Evolutionary conservation across 129 eudicot species (phyloP), one percentile per base, ranked within the genome.

Genomic region (Centrapalus pauciflorus): DNA sequence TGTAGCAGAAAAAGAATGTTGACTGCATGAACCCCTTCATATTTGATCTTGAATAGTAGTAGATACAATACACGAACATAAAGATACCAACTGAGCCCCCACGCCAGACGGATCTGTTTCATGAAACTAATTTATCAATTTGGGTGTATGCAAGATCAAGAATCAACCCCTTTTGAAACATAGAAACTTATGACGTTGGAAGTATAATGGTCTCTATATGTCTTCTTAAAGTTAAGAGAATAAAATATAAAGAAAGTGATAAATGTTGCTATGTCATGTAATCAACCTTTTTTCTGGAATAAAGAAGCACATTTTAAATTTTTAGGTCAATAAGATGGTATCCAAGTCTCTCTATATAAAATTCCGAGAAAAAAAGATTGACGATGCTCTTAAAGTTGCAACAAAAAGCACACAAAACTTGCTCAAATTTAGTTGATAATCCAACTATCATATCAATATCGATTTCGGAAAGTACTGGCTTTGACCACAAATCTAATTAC

Each of bases 61-160:
- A 81, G 61, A 88, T 60, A 64, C 80, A 55, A 70, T 88, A 81
- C 54, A 48, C 66, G 10, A 88, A 85, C 98, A 92, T 92, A 43
- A 88, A 85, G 59, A 85, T 81, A 5, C 91, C 90, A 6, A 83
- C 80, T 16, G 96, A 81, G 8, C 98, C 98, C n/a, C 98, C 98
- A 25, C 91, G 87, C 41, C 82, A 66, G 0, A 92, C 34, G 13
- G 96, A 88, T 77, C 98, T 92, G 88, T 79, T 79, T 41, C 67
- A 74, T 33, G 57, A 46, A 49, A 29, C 60, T 59, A 79, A 30
- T 16, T 67, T 17, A 67, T 16, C 1, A 12, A 28, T 56, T 69
- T 19, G 25, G 48, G 17, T 32, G 16, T n/a, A n/a, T 59, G 26
- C 52, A 52, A 35, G 17, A 32, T 41, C n/a, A 34, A 27, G 16